Evolutionary conservation across 2,329 filamentous ascomycete species (phyloP), one percentile per base, ranked within the genome.

Genomic region (Aspergillus costaricaensis): DNA sequence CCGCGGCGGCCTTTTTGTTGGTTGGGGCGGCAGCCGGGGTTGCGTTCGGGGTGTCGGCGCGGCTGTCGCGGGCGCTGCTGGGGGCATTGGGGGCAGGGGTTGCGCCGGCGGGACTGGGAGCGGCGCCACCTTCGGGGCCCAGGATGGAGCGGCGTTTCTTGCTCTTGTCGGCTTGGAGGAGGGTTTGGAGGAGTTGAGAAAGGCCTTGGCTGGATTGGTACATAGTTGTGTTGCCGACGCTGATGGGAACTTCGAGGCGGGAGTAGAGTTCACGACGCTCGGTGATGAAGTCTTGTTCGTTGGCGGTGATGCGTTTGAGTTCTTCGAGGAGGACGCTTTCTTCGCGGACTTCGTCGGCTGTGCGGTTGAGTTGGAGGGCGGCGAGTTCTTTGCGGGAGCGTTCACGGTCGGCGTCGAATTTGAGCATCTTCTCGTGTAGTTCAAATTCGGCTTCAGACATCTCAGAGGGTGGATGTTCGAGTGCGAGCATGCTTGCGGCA

Each of bases 271-370:
- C 93, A 67, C 89, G 87, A 57, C 95, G 89, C 73, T 97, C 92
- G 66, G 91, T 88, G 72, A 96, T 91, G 72, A 98, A 89, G 59
- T 87, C 88, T 67, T 95, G 91, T 65, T 93, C 91, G 62, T 92
- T 88, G 64, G 91, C 88, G 70, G 96, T 86, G 66, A 99, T 98
- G 61, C 95, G 89, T 71, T 96, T 92, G 58, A 99, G 86, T 73
- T 99, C 95, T 60, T 94, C 85, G 17, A 99, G 84, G 2, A 99
- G 80, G 36, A 91, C 89, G 68, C 96, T 91, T 77, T 99, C 95
- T 75, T 99, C 95, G 63, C 91, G 88, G 25, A 94, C 91, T 77
- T 99, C 94, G 64, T 96, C 92, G 64, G 88, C 88, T 8, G 89
- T 90, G 43, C 95, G 86, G 51, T 88, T 86, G 65, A 98, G 84